Evolutionary conservation across 805 yeast genomes (phyloP), one percentile per base, ranked within the genome.

Genomic region (Pichia scutulata): DNA sequence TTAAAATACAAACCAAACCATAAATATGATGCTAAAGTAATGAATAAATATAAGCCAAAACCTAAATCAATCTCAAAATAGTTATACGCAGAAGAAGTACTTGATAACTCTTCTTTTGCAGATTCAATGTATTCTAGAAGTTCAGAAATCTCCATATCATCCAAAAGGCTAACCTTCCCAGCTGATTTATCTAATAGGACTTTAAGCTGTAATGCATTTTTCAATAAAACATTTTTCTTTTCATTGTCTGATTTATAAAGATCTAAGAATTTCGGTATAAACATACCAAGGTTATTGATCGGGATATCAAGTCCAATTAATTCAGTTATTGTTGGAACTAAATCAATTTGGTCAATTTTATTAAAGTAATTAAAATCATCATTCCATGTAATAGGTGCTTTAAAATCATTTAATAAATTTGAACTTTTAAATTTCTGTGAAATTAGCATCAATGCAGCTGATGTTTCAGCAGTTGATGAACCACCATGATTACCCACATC

Each of bases 401-500:
- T 33, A n/a, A 44, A 10, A 7, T 44, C 49, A 58, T 62, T 39
- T 60, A 55, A 43, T 47, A 55, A 24, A 28, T 52, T n/a, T 13
- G 62, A 55, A 1, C 59, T 50, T 45, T 68, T 55, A 49, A 89
- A 76, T 57, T 76, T 75, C 9, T 83, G 79, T 0, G 97, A 84
- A 0, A 86, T 69, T 41, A 92, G 74, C 1, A 81, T 69, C 60
- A 93, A 59, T 0, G 85, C 97, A 1, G 99, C 84, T 16, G 89
- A 85, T 0, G 97, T 92, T 65, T 93, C 99, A 2, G 97, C 96
- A 0, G 75, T 63, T 3, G 97, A 86, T 0, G 97, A 87, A 1
- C 98, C 99, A 8, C 99, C 99, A 64, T 93, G 98, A 59, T 90
- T 92, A 1, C 97, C 97, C 4, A 85, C 78, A 47, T 89, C 95